Percentiles rank a stretch among this genome's conserved stretches.
Conservation (phyloP, 2,329 filamentous ascomycete species). For the Aspergillus latus region DNA sequence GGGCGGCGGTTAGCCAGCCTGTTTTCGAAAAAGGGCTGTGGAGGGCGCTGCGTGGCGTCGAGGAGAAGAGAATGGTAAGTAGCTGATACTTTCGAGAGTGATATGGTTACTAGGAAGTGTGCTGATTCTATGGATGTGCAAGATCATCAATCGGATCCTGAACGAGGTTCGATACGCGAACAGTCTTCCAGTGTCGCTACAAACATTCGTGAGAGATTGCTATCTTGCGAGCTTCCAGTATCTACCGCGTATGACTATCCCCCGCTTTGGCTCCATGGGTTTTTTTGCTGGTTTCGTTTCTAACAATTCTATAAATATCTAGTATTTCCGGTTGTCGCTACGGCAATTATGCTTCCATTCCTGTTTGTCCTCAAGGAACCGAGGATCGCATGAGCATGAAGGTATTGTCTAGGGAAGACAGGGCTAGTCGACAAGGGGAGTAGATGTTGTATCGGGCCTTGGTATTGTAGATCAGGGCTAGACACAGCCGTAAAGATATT, state of each 20-base stretch:
- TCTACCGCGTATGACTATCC: slow-evolving; percentile 2
- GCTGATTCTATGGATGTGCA: too few relatives aligned
- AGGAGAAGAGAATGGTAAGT: neutral
- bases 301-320: too few relatives aligned
- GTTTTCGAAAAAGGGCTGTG: slow-evolving; percentile 15
- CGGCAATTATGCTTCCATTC: neutral
- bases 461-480: too few relatives aligned
- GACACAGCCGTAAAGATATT: too few relatives aligned
- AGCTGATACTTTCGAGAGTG: neutral
- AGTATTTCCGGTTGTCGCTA: neutral
- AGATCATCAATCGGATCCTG: slow-evolving; percentile 18
- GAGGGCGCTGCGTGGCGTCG: neutral
- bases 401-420: too few relatives aligned
- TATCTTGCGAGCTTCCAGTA: slow-evolving; percentile 18
- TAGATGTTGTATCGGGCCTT: too few relatives aligned
- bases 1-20: slow-evolving; percentile 14
- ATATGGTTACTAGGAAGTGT: too few relatives aligned
- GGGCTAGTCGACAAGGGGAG: too few relatives aligned
- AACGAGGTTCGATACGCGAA: slow-evolving; percentile 16
- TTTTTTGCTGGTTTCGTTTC: neutral
- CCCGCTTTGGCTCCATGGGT: neutral
- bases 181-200: slow-evolving; percentile 6
- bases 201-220: slow-evolving; percentile 12
- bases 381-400: neutral
- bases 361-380: neutral